phyloP scores from a whole-genome alignment of 2,329 filamentous ascomycete species.

The Epichloe glyceriae region DNA sequence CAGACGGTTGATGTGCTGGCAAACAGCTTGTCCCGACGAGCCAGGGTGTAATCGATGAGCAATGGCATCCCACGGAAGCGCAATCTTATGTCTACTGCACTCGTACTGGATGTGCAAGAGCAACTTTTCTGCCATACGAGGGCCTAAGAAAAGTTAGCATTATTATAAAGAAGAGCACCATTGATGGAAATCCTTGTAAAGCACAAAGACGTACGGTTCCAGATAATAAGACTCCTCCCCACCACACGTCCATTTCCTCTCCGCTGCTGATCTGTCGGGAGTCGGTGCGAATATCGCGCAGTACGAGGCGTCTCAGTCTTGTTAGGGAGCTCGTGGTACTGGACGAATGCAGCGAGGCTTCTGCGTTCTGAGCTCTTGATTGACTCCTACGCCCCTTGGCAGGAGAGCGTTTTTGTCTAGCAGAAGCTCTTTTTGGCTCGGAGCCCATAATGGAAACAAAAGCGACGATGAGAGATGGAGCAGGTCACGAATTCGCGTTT shows the following conservation, averaged over 20 bases:
- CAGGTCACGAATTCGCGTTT: not conserved
- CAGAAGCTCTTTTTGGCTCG: conserved; percentile 4
- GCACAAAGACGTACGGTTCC: conserved; percentile 25
- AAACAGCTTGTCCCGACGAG: conserved; percentile 24
- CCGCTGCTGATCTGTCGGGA: conserved; percentile 14
- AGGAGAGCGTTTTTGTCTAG: conserved; percentile 10
- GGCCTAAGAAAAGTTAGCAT: conserved; percentile 17
- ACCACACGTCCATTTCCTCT: conserved; percentile 16
- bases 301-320: conserved; percentile 6
- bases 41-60: conserved; percentile 29
- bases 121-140: conserved; percentile 33
- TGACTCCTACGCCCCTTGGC: conserved; percentile 6
- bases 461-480: not conserved
- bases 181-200: too few species aligned
- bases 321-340: conserved; percentile 2
- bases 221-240: conserved; percentile 28
- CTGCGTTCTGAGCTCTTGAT: conserved; percentile 6
- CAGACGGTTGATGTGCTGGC: conserved; percentile 24
- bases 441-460: conserved; percentile 6
- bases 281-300: conserved; percentile 12
- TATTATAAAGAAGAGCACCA: too few species aligned
- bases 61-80: conserved; percentile 26
- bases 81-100: conserved; percentile 17
- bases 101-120: conserved; percentile 29
- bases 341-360: conserved; percentile 3